Conservation (phyloP, 108 stramenopile species). For the Cyclotella cryptica region DNA sequence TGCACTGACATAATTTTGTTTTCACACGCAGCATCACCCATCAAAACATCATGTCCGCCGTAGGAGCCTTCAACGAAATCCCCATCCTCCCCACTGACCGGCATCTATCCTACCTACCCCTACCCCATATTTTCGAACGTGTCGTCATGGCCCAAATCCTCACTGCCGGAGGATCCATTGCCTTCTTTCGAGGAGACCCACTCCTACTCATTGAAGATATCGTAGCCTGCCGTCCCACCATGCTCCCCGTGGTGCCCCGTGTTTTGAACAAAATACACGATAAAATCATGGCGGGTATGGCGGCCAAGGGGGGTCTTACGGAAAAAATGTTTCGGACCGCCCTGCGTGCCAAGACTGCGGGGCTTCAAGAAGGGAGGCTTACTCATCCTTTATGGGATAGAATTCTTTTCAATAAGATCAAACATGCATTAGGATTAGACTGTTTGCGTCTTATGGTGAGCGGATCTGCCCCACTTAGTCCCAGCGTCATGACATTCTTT, state of each 20-base stretch:
- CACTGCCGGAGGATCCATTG: slow-evolving; percentile 75
- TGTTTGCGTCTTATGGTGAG: slow-evolving; percentile 86
- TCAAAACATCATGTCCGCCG: slow-evolving; percentile 79
- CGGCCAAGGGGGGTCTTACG: slow-evolving; percentile 88
- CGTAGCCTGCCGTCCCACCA: slow-evolving; percentile 90
- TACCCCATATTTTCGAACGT: slow-evolving; percentile 97
- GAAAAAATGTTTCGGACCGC: slow-evolving; percentile 91
- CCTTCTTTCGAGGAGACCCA: slow-evolving; percentile 91
- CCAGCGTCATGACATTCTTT: slow-evolving; percentile 92
- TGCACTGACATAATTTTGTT: background rate
- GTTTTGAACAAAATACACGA: slow-evolving; percentile 96
- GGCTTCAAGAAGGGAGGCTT: slow-evolving; percentile 65
- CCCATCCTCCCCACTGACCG: slow-evolving; percentile 71
- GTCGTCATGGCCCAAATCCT: slow-evolving; percentile 70
- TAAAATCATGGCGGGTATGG: slow-evolving; percentile 89
- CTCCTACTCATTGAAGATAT: slow-evolving; percentile 83
- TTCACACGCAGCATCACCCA: slow-evolving; percentile 69
- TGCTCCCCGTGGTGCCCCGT: slow-evolving; percentile 92
- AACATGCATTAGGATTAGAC: slow-evolving; percentile 91
- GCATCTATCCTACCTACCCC: slow-evolving; percentile 94
- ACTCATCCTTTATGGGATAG: slow-evolving; percentile 91
- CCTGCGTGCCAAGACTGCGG: slow-evolving; percentile 84
- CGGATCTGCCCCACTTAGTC: slow-evolving; percentile 93
- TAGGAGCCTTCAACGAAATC: slow-evolving; percentile 52
- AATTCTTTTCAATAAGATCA: slow-evolving; percentile 93